Base-by-base conservation (phyloP, 2,329 filamentous ascomycete species). In the Pseudocercospora crystallina region DNA sequence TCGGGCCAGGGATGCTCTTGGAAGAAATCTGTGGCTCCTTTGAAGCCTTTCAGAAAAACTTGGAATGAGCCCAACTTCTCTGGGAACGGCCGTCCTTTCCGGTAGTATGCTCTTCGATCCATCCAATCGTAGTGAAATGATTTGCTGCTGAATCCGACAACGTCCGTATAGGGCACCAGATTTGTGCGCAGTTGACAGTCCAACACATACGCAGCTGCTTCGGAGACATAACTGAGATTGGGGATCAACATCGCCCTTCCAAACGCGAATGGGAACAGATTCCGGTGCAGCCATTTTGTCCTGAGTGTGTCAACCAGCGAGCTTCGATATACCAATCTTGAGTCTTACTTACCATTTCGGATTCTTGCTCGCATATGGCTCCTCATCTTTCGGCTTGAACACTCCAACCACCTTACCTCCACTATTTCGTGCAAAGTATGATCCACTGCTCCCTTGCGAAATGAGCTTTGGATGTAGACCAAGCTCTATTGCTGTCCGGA, bases 231-330 rank as follows among this genome's bases (percentile, higher is more conserved):
- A 47, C 91, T 96, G 43, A 99, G 79, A 65, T 99, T 99, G 49
- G 94, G 94, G 69, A 99, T 99, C 47, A 99, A 82, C 59, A 90
- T 97, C 39, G 92, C 91, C 65, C 94, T 80, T 13, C 94, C 94
- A 65, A 99, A 99, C 71, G 89, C 96, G 74, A 95, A 99, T 8
- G 94, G 94, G 62, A 99, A 97, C 58, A 99, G 69, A 69, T 99
- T 99, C 58, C 94, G 81, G 71, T 99, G 94, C 75, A 99, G 91
- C 94, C 94, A 99, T 73, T 99, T 99, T 62, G 95, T 97, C 92
- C 92, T 97, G 33, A 13, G 36, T 7, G 5, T n/a, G 17, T 39
- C 38, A 12, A 17, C 10, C 37, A 17, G n/a, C 13, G 14, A 9
- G 11, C 14, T 39, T 39, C 33, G 9, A 15, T 30, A 30, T 20